Conservation (phyloP, 2,329 filamentous ascomycete genomes). For the Hortaea werneckii region DNA sequence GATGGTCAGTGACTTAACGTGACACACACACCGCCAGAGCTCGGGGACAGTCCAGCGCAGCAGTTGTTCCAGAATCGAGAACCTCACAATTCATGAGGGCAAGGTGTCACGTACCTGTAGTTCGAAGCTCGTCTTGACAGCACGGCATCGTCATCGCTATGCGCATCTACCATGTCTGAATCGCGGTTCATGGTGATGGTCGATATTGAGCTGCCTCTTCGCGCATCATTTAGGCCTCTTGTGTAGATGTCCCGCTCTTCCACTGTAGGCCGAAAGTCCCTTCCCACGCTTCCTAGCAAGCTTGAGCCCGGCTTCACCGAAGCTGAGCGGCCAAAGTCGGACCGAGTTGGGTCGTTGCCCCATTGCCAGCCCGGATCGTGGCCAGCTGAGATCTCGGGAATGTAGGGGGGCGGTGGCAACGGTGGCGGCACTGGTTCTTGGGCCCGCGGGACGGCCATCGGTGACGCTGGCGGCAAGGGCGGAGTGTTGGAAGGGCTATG, state of each 20-base stretch:
- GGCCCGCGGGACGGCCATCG: constrained; percentile 54
- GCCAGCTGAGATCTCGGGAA: constrained; percentile 45
- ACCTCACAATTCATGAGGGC: neutral
- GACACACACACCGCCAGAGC: neutral
- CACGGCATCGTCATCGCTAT: constrained; percentile 21
- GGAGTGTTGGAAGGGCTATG: constrained; percentile 20
- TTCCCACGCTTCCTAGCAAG: constrained; percentile 27
- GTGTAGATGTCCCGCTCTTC: constrained; percentile 20
- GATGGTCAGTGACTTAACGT: constrained; percentile 4
- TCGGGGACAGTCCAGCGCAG: too few species aligned
- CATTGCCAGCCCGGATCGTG: constrained; percentile 55
- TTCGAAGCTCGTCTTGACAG: constrained; percentile 27
- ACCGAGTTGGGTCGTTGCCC: constrained; percentile 44
- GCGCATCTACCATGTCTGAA: constrained; percentile 18
- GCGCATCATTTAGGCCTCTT: constrained; percentile 19
- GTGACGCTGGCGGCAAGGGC: constrained; percentile 35
- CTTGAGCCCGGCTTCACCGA: constrained; percentile 38
- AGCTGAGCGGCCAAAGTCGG: constrained; percentile 33
- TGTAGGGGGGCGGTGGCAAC: constrained; percentile 52
- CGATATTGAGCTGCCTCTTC: constrained; percentile 31
- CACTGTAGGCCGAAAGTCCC: constrained; percentile 6
- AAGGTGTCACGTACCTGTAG: constrained; percentile 29
- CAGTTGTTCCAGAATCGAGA: too few species aligned
- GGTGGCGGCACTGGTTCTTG: constrained; percentile 49
- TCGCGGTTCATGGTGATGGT: constrained; percentile 23